Percentiles rank a stretch among this genome's conserved stretches.
phyloP scores from a whole-genome alignment of 1,284 basidiomycete genomes.

The Marasmius sp. region DNA sequence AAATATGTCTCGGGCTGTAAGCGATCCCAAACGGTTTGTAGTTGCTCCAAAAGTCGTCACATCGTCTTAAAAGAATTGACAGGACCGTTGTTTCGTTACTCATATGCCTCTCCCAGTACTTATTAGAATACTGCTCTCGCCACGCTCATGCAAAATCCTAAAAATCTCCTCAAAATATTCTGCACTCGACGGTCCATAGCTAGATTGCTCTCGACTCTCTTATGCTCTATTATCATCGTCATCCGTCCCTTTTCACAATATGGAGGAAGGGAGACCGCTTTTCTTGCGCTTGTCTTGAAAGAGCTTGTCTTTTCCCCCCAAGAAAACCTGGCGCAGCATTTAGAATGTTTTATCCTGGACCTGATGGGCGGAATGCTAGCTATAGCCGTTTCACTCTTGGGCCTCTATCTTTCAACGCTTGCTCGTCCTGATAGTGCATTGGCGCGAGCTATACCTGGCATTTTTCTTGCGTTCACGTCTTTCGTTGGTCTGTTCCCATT shows the following conservation, averaged over 20 bases:
- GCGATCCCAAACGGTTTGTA: no score
- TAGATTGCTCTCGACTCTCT: constrained; percentile 42
- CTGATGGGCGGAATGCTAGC: constrained; percentile 42
- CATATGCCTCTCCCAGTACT: no score
- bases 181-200: constrained; percentile 36
- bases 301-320: constrained; percentile 50
- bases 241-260: constrained; percentile 40
- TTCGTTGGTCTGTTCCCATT: constrained; percentile 38
- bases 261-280: constrained; percentile 39
- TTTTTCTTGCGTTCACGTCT: constrained; percentile 39
- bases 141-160: no score
- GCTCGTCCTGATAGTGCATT: constrained; percentile 24
- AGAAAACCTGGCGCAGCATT: constrained; percentile 46
- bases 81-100: no score
- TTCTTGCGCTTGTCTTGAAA: constrained; percentile 45
- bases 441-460: constrained; percentile 36
- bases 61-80: no score
- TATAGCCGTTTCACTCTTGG: constrained; percentile 43
- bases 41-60: no score
- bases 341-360: constrained; percentile 46
- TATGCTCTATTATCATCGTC: constrained; percentile 42
- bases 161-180: constrained; percentile 15
- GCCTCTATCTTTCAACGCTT: constrained; percentile 35
- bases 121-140: no score
- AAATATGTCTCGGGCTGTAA: no score